A percentile compares a stretch with the other conserved stretches of the same genome.
phyloP scores from a whole-genome alignment of 305 asterid genomes.

The Fraxinus greggii region DNA sequence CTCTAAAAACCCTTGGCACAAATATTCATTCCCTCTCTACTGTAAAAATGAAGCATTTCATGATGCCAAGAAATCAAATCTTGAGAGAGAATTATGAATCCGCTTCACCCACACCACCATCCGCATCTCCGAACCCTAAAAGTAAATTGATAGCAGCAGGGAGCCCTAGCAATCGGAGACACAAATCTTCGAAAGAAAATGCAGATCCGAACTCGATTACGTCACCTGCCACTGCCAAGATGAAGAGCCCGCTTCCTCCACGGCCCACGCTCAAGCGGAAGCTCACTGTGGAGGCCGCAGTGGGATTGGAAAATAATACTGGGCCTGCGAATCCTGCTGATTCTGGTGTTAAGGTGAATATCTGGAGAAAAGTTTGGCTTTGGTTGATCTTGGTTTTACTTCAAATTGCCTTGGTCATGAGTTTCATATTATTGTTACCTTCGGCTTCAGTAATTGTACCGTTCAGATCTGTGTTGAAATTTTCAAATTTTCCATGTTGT shows the following conservation, averaged over 20 bases:
- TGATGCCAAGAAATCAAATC: conserved; percentile 59
- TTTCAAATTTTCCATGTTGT: neutral
- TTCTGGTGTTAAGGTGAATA: conserved; percentile 84
- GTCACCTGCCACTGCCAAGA: conserved; percentile 38
- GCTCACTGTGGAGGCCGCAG: conserved; percentile 60
- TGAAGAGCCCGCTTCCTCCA: conserved; percentile 87
- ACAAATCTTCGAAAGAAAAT: conserved; percentile 72
- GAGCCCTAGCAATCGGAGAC: conserved; percentile 49
- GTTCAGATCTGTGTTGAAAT: neutral
- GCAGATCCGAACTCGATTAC: conserved; percentile 52
- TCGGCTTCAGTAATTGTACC: conserved; percentile 7
- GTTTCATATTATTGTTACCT: neutral
- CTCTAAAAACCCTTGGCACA: conserved; percentile 18
- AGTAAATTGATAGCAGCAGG: conserved; percentile 39
- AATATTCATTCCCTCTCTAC: conserved; percentile 15
- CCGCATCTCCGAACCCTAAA: conserved; percentile 64
- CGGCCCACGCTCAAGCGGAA: conserved; percentile 88
- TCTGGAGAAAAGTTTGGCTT: neutral
- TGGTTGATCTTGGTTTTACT: neutral
- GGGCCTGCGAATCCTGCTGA: conserved; percentile 41
- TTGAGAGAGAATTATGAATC: conserved; percentile 56
- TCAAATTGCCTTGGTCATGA: neutral
- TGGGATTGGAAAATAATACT: conserved; percentile 38
- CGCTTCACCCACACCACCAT: neutral
- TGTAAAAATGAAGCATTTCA: conserved; percentile 48